Base-by-base conservation (phyloP, 805 yeast species). In the Monosporozyma servazzii region DNA sequence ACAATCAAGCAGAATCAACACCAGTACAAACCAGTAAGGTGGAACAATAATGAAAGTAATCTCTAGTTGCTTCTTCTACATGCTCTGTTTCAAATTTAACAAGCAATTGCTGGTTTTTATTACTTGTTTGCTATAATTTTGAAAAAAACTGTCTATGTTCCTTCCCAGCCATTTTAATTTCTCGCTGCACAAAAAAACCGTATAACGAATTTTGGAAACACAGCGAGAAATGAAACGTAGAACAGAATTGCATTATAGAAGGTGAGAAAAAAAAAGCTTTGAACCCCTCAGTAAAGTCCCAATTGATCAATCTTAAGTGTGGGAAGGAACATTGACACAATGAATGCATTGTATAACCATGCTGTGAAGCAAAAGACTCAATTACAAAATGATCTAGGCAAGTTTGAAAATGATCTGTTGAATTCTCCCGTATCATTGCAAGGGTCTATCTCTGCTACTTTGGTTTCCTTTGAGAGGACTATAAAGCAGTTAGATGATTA, bases 291-390 rank as follows among this genome's bases (percentile, higher is more conserved):
- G 36, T 30, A 10, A 13, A 30, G 36, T 30, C 15, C 11, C 17
- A 33, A 18, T 18, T 4, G 41, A 37, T 37, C 30, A 17, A 9
- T 13, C 7, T 33, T 13, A 15, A 33, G 17, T 33, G 37, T 3
- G n/a, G 37, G 13, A 33, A 29, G 23, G 17, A 8, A n/a, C 45
- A 27, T 7, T 18, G 6, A 18, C 25, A 37, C 29, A 18, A 48
- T 76, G 98, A 90, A 89, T 70, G 82, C 96, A 27, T 74, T 90
- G 49, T 88, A 84, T 71, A 91, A 88, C 70, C 95, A 88, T 67
- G 96, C 96, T 8, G 75, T 86, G 50, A 88, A 88, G 67, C 96
- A 90, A 68, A 80, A 88, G 30, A 87, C 80, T 59, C 75, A 82
- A 27, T 70, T 91, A 49, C 78, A 81, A 53, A 78, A 78, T 54